Evolutionary conservation across 2,329 filamentous ascomycete species (phyloP).

Genomic region (Venturia carpophila): DNA sequence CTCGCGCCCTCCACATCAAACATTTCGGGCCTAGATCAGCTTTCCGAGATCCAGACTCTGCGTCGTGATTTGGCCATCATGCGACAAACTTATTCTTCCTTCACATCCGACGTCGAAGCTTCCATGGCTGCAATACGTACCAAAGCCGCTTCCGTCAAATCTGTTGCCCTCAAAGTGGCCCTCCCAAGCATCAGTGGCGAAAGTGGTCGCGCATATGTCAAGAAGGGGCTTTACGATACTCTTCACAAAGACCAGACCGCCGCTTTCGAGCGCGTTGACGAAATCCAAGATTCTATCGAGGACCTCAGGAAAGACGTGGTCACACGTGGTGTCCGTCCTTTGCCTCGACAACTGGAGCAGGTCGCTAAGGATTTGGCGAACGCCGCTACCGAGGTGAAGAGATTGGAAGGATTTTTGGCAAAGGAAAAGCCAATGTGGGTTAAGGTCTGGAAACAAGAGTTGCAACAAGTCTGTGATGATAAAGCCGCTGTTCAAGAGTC

Average conservation of each 20-base stretch:
- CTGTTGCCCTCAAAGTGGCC: slow-evolving; percentile 59
- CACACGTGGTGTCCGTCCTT: slow-evolving; percentile 77
- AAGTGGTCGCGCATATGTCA: slow-evolving; percentile 78
- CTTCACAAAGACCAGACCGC: slow-evolving; percentile 82
- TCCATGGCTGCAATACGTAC: slow-evolving; percentile 77
- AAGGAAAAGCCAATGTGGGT: slow-evolving; percentile 95
- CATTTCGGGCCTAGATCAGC: slow-evolving; percentile 39
- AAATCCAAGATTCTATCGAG: slow-evolving; percentile 94
- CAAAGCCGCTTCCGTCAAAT: slow-evolving; percentile 77
- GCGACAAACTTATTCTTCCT: slow-evolving; percentile 86
- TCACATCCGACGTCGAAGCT: slow-evolving; percentile 77
- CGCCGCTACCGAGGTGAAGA: slow-evolving; percentile 80
- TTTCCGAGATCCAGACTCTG: slow-evolving; percentile 71
- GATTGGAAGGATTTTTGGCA: slow-evolving; percentile 85
- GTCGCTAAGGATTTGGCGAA: slow-evolving; percentile 81
- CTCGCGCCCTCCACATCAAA: slow-evolving; percentile 25
- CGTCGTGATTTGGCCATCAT: slow-evolving; percentile 84
- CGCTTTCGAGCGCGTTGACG: slow-evolving; percentile 86
- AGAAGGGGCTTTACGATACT: slow-evolving; percentile 68
- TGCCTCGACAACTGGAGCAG: slow-evolving; percentile 79
- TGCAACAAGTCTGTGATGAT: slow-evolving; percentile 93
- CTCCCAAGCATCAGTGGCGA: slow-evolving; percentile 67
- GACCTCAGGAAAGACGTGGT: slow-evolving; percentile 97
- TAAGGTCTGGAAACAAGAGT: slow-evolving; percentile 97
- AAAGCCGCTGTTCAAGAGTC: slow-evolving; percentile 91